Conservation (phyloP, 108 stramenopile species). For the Aurantiochytrium sp. region DNA sequence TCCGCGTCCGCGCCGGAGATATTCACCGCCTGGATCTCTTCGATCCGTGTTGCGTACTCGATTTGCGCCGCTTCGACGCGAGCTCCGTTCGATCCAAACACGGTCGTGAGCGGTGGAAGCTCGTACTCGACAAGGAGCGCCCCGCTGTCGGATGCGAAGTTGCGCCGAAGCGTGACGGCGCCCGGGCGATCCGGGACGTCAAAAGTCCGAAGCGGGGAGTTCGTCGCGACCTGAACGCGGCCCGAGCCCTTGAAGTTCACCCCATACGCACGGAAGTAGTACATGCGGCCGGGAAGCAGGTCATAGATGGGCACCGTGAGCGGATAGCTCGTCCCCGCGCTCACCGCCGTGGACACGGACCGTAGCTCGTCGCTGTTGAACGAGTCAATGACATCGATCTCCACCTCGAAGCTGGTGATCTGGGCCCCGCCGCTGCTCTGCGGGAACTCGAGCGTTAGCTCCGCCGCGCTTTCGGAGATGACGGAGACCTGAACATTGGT, state of each 20-base stretch:
- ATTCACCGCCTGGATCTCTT: conserved; percentile 32
- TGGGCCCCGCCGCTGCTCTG: background rate
- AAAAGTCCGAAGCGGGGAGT: background rate
- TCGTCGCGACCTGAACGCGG: background rate
- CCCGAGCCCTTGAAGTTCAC: background rate
- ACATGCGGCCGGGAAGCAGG: background rate
- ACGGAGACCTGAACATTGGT: background rate
- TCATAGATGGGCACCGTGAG: background rate
- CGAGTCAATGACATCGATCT: conserved; percentile 7
- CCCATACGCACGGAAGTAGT: background rate
- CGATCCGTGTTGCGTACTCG: background rate
- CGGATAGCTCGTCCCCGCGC: background rate
- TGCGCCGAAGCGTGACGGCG: background rate
- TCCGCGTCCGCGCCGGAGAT: background rate
- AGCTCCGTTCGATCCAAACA: conserved; percentile 14
- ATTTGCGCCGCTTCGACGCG: background rate
- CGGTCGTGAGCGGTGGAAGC: background rate
- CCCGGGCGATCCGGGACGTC: background rate
- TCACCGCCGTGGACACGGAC: background rate
- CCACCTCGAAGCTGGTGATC: background rate
- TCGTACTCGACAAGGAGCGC: background rate
- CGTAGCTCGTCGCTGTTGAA: background rate
- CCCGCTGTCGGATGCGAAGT: background rate
- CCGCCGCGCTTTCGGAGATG: background rate
- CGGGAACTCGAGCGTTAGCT: background rate